Percentiles rank a stretch among this genome's conserved stretches.
Conservation (phyloP, 225 moss, liverwort and hornwort genomes). For the Physcomitrellopsis africana region DNA sequence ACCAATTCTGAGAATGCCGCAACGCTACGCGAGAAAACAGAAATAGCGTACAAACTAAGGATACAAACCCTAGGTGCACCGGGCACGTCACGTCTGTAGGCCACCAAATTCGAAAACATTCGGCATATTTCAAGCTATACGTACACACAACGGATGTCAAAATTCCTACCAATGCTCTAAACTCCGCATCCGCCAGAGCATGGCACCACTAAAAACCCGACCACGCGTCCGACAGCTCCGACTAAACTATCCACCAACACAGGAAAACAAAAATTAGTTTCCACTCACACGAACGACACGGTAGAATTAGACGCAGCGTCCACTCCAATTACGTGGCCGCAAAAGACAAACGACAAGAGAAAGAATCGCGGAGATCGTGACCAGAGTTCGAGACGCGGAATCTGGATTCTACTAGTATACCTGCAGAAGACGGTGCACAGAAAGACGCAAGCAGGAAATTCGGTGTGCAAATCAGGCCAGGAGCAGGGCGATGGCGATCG, state of each 20-base stretch:
- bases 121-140: background rate
- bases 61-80: conserved; percentile 1
- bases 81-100: conserved; percentile 6
- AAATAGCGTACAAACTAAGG: background rate
- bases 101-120: conserved; percentile 22
- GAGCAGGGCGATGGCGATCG: background rate
- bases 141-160: background rate
- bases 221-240: conserved; percentile 4
- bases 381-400: background rate
- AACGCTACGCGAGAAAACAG: background rate
- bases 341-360: background rate
- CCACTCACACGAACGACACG: background rate
- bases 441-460: background rate
- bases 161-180: background rate
- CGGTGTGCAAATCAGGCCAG: background rate
- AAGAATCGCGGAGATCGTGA: background rate
- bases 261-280: background rate
- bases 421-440: background rate
- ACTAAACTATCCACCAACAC: background rate
- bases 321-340: too few relatives aligned
- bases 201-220: background rate
- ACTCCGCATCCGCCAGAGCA: background rate
- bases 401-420: background rate
- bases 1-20: background rate
- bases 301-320: background rate